Evolutionary conservation across 306 rosid genomes (phyloP).

Genomic region (Mimosa bimucronata): DNA sequence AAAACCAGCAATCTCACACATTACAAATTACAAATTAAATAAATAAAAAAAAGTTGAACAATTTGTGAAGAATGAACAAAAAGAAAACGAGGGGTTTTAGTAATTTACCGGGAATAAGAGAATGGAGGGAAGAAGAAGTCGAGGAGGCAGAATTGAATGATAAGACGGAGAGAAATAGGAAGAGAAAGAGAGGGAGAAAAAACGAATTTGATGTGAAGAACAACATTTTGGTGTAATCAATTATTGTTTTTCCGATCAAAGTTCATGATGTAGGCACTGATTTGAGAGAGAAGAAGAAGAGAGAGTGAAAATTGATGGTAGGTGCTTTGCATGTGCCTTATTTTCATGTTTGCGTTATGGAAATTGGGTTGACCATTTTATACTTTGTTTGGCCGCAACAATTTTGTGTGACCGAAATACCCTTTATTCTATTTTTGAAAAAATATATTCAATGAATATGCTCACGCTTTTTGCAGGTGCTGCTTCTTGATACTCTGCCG

Average conservation of each 20-base stretch:
- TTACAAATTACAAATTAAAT: too few relatives aligned
- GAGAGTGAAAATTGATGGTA: too few relatives aligned
- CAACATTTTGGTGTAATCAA: slow-evolving; percentile 42
- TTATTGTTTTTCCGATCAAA: neutral
- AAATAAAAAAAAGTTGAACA: neutral
- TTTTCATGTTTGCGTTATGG: neutral
- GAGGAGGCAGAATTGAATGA: slow-evolving; percentile 7
- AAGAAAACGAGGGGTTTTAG: neutral
- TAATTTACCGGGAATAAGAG: slow-evolving; percentile 34
- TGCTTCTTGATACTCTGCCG: neutral
- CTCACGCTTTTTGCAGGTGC: neutral
- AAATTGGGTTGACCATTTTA: neutral
- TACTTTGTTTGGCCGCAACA: neutral
- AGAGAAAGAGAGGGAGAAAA: slow-evolving; percentile 30
- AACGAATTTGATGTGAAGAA: slow-evolving; percentile 30
- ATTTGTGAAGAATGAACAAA: neutral
- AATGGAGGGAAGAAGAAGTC: neutral
- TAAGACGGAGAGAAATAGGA: slow-evolving; percentile 27
- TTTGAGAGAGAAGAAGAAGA: neutral
- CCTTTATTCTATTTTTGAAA: neutral
- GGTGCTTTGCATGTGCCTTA: neutral
- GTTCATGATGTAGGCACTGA: neutral
- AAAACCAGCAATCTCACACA: neutral
- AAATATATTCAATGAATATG: neutral
- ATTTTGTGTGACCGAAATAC: slow-evolving; percentile 17